phyloP scores from a whole-genome alignment of 306 rosid genomes.

The Sophora flavescens region DNA sequence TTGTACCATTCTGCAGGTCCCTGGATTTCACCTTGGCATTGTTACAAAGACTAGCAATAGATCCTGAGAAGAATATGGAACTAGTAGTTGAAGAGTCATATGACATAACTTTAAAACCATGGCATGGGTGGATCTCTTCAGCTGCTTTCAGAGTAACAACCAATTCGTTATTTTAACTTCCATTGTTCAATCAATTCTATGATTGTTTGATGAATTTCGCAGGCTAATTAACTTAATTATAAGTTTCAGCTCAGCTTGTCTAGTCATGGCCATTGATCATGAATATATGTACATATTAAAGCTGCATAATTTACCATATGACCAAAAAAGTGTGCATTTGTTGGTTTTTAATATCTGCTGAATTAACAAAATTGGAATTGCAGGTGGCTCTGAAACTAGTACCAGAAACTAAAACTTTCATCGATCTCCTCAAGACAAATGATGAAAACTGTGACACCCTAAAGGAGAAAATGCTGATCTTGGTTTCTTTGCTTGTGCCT shows the following conservation, averaged over 20 bases:
- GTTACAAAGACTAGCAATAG: constrained; percentile 57
- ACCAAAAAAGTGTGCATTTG: constrained; percentile 18
- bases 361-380: constrained; percentile 40
- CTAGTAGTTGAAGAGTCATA: constrained; percentile 82
- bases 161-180: constrained; percentile 4
- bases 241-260: too few species aligned
- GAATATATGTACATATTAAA: constrained; percentile 22
- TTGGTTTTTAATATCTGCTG: neutral
- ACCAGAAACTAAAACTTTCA: constrained; percentile 70
- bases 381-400: constrained; percentile 86
- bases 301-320: neutral
- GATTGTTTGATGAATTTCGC: neutral
- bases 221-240: neutral
- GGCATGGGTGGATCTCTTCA: constrained; percentile 97
- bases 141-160: constrained; percentile 82
- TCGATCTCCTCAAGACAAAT: constrained; percentile 63
- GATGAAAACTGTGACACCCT: constrained; percentile 67
- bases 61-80: constrained; percentile 64
- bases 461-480: constrained; percentile 64
- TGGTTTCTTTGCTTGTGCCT: constrained; percentile 71
- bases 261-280: neutral
- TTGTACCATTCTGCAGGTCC: constrained; percentile 57
- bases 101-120: constrained; percentile 69
- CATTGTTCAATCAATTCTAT: constrained; percentile 17
- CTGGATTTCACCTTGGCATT: constrained; percentile 73